Percentiles rank a stretch among this genome's conserved stretches.
phyloP scores from a whole-genome alignment of 345 rosid species.

The Salix koriyanagi region DNA sequence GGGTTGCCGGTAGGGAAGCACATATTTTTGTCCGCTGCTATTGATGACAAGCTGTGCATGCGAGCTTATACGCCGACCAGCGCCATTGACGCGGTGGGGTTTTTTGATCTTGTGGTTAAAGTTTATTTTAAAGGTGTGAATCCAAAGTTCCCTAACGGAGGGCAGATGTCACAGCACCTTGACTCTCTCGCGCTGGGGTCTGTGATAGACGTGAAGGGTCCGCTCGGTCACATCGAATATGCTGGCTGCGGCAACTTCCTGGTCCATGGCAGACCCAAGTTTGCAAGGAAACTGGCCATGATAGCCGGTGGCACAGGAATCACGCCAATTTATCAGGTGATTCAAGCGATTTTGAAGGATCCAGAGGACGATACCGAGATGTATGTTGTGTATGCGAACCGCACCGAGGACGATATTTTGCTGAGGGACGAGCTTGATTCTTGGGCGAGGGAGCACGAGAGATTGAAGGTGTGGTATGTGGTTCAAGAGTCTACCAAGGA shows the following conservation, averaged over 20 bases:
- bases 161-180: conserved; percentile 73
- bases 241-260: conserved; percentile 60
- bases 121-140: conserved; percentile 70
- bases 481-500: conserved; percentile 48
- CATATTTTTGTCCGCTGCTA: conserved; percentile 61
- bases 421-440: conserved; percentile 72
- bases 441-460: conserved; percentile 61
- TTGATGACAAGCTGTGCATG: conserved; percentile 68
- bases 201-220: conserved; percentile 71
- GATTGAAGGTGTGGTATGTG: conserved; percentile 87
- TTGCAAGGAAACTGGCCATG: conserved; percentile 79
- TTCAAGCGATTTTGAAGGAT: conserved; percentile 66
- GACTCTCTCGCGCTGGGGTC: conserved; percentile 68
- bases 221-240: conserved; percentile 81
- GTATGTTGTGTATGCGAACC: conserved; percentile 77
- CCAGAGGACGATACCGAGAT: conserved; percentile 80
- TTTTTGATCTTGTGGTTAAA: conserved; percentile 76
- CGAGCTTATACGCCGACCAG: conserved; percentile 89
- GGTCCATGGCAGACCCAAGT: conserved; percentile 75
- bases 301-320: conserved; percentile 93
- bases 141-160: conserved; percentile 82
- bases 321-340: conserved; percentile 80
- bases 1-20: conserved; percentile 90
- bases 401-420: conserved; percentile 79
- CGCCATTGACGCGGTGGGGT: conserved; percentile 55